These are phyloP conservation scores for Nicotiana noctiflora DNA, from an alignment of 257 asterid genomes.

Conservation along the genomic window DNA sequence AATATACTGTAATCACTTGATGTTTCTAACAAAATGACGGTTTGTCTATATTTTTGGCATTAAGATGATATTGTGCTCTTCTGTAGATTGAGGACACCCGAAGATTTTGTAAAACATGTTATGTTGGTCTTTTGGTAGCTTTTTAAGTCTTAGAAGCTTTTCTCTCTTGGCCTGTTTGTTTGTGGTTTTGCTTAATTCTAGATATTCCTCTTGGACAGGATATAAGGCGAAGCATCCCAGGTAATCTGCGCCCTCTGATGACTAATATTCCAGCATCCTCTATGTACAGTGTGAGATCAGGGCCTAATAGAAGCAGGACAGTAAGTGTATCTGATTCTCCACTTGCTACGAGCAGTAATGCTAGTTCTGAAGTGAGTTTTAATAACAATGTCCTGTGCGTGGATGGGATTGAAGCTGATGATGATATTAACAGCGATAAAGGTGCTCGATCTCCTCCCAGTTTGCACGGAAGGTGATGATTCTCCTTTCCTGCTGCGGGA, in stretches of 20 bases:
- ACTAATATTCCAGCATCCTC: conserved; percentile 88
- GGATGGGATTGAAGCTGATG: conserved; percentile 52
- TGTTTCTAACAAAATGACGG: neutral
- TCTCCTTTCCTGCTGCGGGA: conserved; percentile 1
- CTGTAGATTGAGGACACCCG: neutral
- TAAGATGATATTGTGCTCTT: neutral
- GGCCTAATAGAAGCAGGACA: conserved; percentile 51
- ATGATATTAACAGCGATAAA: conserved; percentile 66
- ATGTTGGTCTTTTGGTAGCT: neutral
- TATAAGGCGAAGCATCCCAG: conserved; percentile 77
- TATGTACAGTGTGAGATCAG: conserved; percentile 88
- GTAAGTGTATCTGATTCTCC: conserved; percentile 83
- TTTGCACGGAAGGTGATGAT: conserved; percentile 56
- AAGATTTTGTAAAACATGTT: neutral
- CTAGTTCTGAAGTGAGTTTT: conserved; percentile 85
- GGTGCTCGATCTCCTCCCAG: conserved; percentile 59
- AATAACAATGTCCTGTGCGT: conserved; percentile 50
- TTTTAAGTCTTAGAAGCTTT: neutral
- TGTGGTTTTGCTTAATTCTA: neutral
- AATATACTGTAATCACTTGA: neutral
- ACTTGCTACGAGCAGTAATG: conserved; percentile 92
- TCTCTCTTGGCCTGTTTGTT: neutral
- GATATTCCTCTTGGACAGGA: conserved; percentile 39
- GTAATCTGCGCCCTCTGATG: conserved; percentile 74
- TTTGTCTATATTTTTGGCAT: neutral